Conservation (phyloP, 768 basidiomycete species). For the Hebeloma cylindrosporum region DNA sequence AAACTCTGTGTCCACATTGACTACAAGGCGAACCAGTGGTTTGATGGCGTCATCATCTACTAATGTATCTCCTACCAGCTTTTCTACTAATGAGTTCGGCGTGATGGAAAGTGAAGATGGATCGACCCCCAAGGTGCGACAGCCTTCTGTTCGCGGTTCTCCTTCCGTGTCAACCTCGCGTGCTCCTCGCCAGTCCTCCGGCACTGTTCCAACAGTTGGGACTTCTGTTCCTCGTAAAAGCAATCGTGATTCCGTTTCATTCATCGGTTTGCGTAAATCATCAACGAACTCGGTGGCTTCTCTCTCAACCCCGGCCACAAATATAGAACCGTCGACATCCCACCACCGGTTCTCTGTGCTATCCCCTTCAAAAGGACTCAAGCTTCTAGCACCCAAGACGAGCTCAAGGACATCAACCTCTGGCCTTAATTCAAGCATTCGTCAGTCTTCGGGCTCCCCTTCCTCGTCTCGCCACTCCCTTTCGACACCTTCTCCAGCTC, state of each 20-base stretch:
- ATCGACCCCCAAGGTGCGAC: slow-evolving; percentile 50
- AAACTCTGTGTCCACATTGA: slow-evolving; percentile 46
- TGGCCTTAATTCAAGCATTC: slow-evolving; percentile 47
- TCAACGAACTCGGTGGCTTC: slow-evolving; percentile 82
- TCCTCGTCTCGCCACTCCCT: slow-evolving; percentile 73
- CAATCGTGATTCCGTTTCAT: slow-evolving; percentile 79
- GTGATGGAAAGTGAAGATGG: slow-evolving; percentile 66
- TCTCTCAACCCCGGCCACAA: slow-evolving; percentile 48
- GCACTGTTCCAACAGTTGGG: slow-evolving; percentile 35
- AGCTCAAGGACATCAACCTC: slow-evolving; percentile 56
- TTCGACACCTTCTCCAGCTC: slow-evolving; percentile 84
- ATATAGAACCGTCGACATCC: slow-evolving; percentile 31
- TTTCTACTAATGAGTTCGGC: slow-evolving; percentile 73
- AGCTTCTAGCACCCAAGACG: slow-evolving; percentile 78
- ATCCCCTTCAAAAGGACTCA: slow-evolving; percentile 82
- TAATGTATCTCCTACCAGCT: slow-evolving; percentile 61
- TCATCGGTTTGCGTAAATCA: slow-evolving; percentile 75
- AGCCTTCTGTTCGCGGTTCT: slow-evolving; percentile 62
- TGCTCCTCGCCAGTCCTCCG: slow-evolving; percentile 62
- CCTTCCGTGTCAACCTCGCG: slow-evolving; percentile 57
- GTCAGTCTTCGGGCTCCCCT: slow-evolving; percentile 57
- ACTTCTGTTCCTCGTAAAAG: slow-evolving; percentile 58
- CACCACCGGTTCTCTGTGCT: slow-evolving; percentile 77
- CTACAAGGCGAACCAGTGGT: slow-evolving; percentile 63
- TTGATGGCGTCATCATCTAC: slow-evolving; percentile 53